Evolutionary conservation across 768 basidiomycete species (phyloP).

Genomic region (Goffeauzyma gilvescens): DNA sequence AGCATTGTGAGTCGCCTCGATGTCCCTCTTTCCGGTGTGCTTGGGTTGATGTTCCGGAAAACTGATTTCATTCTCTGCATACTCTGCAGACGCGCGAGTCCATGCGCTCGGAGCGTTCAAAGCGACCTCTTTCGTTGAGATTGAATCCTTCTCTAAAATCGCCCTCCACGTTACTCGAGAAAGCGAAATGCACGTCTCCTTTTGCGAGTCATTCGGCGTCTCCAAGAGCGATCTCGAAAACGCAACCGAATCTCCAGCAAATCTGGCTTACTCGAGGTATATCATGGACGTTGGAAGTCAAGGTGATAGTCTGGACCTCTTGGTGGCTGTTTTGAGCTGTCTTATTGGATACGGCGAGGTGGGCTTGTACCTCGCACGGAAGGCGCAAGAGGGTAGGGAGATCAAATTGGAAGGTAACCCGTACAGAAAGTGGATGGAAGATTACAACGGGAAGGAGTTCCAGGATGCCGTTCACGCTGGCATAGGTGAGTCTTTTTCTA

Average conservation of each 20-base stretch:
- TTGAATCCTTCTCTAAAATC: slow-evolving; percentile 45
- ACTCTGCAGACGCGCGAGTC: slow-evolving; percentile 23
- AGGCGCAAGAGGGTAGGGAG: slow-evolving; percentile 36
- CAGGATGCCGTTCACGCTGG: slow-evolving; percentile 55
- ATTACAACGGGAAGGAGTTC: slow-evolving; percentile 54
- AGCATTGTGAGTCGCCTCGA: slow-evolving; percentile 38
- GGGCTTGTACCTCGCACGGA: slow-evolving; percentile 57
- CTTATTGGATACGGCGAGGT: slow-evolving; percentile 83
- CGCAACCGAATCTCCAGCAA: slow-evolving; percentile 49
- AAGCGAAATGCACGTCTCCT: slow-evolving; percentile 49
- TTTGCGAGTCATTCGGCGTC: slow-evolving; percentile 55
- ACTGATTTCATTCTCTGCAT: background rate
- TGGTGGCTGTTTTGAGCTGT: slow-evolving; percentile 71
- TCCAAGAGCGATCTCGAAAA: slow-evolving; percentile 42
- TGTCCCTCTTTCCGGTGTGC: background rate
- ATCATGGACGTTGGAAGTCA: slow-evolving; percentile 59
- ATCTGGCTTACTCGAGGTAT: slow-evolving; percentile 72
- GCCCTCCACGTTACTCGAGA: slow-evolving; percentile 51
- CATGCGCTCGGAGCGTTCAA: slow-evolving; percentile 60
- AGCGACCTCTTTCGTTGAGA: slow-evolving; percentile 44
- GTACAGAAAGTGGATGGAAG: slow-evolving; percentile 40
- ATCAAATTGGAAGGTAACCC: slow-evolving; percentile 49
- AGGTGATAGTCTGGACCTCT: slow-evolving; percentile 52
- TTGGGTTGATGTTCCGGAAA: background rate
- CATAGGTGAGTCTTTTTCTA: slow-evolving; percentile 47